phyloP scores from a whole-genome alignment of 164 flowering plant genomes.

The Vitis riparia region DNA sequence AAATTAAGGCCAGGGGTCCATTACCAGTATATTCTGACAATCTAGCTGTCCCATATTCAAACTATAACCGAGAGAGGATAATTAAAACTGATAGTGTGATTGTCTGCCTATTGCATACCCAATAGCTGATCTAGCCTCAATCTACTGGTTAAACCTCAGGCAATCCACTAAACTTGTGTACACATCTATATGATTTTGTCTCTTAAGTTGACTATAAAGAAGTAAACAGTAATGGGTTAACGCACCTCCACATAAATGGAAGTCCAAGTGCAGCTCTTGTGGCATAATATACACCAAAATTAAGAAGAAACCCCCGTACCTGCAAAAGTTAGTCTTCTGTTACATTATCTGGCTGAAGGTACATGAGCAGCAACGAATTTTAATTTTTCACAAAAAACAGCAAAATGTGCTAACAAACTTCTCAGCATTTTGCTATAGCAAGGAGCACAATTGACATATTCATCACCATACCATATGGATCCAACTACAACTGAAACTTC shows the following conservation, averaged over 20 bases:
- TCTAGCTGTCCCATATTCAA: neutral
- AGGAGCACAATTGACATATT: too few species aligned
- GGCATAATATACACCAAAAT: conserved; percentile 96
- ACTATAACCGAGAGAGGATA: neutral
- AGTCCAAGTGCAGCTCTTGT: conserved; percentile 94
- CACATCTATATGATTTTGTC: neutral
- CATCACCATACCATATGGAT: too few species aligned
- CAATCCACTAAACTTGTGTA: neutral
- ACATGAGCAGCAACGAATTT: neutral
- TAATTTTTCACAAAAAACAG: neutral
- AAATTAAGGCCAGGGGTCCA: too few species aligned
- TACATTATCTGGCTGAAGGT: neutral
- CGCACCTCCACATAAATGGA: conserved; percentile 91
- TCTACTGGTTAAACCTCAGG: neutral
- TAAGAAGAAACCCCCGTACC: conserved; percentile 99
- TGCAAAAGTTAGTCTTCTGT: conserved; percentile 28
- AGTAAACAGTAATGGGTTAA: neutral
- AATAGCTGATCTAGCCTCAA: neutral
- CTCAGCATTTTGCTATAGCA: too few species aligned
- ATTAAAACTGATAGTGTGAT: neutral
- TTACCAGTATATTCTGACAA: neutral
- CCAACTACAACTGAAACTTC: too few species aligned
- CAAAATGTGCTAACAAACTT: neutral
- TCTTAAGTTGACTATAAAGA: neutral
- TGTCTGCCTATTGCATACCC: neutral